Evolutionary conservation across 345 rosid genomes (phyloP), one percentile per base, ranked within the genome.

Genomic region (Excoecaria agallocha): DNA sequence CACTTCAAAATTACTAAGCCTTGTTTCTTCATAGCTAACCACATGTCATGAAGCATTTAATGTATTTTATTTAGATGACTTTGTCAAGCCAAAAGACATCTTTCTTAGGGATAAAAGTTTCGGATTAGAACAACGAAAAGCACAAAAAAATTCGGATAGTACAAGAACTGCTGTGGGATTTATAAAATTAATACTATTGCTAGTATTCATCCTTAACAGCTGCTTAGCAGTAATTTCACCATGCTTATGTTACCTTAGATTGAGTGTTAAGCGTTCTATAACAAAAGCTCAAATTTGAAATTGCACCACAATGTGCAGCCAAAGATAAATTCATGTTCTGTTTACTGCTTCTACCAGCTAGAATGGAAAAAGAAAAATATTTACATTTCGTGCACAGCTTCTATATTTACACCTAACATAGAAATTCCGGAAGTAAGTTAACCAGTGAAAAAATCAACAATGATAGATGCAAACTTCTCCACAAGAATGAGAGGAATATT

Each of bases 381-480:
- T 39, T 9, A 30, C 30, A 30, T 30, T 30, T 30, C 30, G 1
- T 30, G 30, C 30, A 30, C 30, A 30, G 30, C 30, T 0, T 30
- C 30, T 30, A 41, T n/a, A 22, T 41, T 38, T 71, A 15, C 35
- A 12, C n/a, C 8, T 56, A 63, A 38, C 39, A 51, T 50, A 38
- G 37, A 13, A 43, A 39, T 20, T 50, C 51, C 37, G 13, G 22
- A 43, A 59, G 56, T 22, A 15, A 60, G 45, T 51, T 68, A 22
- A 22, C 20, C 45, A 45, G 3, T 41, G 5, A 35, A 17, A 63
- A 76, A 54, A 69, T 37, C 70, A 77, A 65, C 54, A 65, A 51
- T 57, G 43, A 24, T 70, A 68, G 43, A 52, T 59, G 60, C 30
- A 59, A 68, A 45, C n/a, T 48, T 51, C 66, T 49, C 41, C 22